Base-by-base conservation (phyloP, 768 basidiomycete species). In the Lyophyllum semitale region DNA sequence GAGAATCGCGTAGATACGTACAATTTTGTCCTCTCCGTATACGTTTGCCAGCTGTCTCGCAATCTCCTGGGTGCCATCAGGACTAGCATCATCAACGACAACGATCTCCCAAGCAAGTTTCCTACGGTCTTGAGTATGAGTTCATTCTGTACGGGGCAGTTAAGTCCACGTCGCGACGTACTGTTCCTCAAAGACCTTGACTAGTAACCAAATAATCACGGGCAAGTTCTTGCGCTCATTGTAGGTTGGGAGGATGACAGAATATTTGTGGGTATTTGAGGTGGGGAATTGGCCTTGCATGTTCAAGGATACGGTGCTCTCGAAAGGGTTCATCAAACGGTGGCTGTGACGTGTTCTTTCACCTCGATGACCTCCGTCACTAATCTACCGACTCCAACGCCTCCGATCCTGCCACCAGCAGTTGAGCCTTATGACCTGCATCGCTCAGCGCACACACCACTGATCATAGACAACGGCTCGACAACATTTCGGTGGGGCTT, bases 221-320 rank as follows among this genome's bases (percentile, higher is more conserved):
- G 94, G 94, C 17, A 96, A 73, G 66, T 96, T 95, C 73, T 89
- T 92, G 65, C 94, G 85, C 68, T 95, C 94, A 67, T 96, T 95
- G 71, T 95, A 96, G 1, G 94, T 96, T 27, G 94, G 94, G 1
- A 96, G 80, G 64, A 96, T 95, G 57, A 96, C 92, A 33, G 90
- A 92, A 71, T 95, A 95, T 71, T 89, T 95, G 78, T 88, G 76
- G 32, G 84, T 82, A 60, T 84, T 77, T 18, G 77, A 59, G 26
- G 78, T 73, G 35, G 71, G 59, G 66, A 78, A 82, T 60, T 73
- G 74, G 65, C 85, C 86, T 75, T 87, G 87, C 87, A 88, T 88
- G 58, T 77, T 82, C 64, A 81, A 67, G 52, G 85, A 80, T 22
- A 73, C 69, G 45, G 55, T 67, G 68, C 80, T 84, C 59, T 80